Base-by-base conservation (phyloP, 352 stramenopile species). In the Globisporangium spinosum region DNA sequence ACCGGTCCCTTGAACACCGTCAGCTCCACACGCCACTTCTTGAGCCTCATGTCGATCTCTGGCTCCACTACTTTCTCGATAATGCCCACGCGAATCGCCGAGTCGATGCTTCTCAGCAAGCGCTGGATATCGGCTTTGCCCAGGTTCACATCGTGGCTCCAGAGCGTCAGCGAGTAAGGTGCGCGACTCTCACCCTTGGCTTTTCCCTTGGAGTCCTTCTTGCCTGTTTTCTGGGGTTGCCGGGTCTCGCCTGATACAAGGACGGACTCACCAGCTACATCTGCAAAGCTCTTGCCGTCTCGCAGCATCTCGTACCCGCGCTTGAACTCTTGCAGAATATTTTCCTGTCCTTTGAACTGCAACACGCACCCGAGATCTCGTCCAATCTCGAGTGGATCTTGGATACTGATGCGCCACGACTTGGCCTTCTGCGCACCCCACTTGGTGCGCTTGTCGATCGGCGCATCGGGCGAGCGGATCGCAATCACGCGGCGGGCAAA, bases 401-500 rank as follows among this genome's bases (percentile, higher is more conserved):
- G 76, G 40, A 97, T 89, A 58, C 89, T 96, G 43, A 97, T 69
- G 27, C 90, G 89, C 89, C 90, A 96, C 23, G 76, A 73, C 43
- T 89, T 88, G 29, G 81, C 67, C 51, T 89, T 89, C 27, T 70
- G 73, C 1, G 47, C 59, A 1, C 75, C 73, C 84, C 85, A 93
- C 49, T 77, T 72, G 0, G 43, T 38, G 45, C 68, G 23, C 74
- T 94, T 94, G 3, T 72, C 49, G 22, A 55, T 45, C 5, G 62
- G 56, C 32, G 47, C 78, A 69, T 79, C 72, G 2, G 86, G 83
- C 3, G 74, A 58, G 27, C 97, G 89, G n/a, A 99, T 80, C 17
- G 85, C 96, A 23, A 99, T 86, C 2, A 99, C 95, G 64, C 88
- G 68, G n/a, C 90, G 77, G 23, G 92, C 89, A 77, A 97, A 99